These are phyloP conservation scores for Lipomyces orientalis DNA, from an alignment of 805 yeast species.

Conservation along the genomic window DNA sequence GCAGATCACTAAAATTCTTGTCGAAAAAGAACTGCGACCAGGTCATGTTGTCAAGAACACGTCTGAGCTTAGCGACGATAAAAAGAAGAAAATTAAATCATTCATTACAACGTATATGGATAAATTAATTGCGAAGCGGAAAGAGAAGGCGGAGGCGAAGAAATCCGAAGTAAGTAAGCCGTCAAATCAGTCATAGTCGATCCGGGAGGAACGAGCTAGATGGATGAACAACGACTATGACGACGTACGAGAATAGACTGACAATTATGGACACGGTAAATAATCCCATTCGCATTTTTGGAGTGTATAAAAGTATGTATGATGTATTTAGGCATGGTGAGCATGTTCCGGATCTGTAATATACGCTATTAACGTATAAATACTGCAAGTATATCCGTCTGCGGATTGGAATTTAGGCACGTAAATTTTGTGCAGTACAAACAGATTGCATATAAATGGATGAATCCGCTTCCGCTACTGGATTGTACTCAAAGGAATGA, in stretches of 20 bases:
- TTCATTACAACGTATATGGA: conserved; percentile 71
- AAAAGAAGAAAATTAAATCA: conserved; percentile 68
- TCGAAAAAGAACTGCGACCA: conserved; percentile 66
- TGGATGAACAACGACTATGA: background rate
- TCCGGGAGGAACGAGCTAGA: background rate
- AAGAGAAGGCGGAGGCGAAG: conserved; percentile 8
- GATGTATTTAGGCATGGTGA: background rate
- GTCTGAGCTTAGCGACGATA: conserved; percentile 63
- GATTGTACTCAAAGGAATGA: too few relatives aligned
- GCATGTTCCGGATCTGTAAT: background rate
- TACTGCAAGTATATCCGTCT: background rate
- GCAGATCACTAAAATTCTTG: conserved; percentile 63
- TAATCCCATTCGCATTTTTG: background rate
- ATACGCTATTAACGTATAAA: background rate
- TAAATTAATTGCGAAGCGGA: conserved; percentile 50
- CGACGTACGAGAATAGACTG: background rate
- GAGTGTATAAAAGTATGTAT: conserved; percentile 1
- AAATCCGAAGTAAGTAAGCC: background rate
- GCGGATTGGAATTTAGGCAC: background rate
- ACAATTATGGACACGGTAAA: background rate
- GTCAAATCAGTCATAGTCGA: background rate
- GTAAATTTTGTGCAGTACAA: background rate
- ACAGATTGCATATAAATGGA: background rate
- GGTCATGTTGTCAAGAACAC: conserved; percentile 51
- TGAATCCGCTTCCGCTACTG: too few relatives aligned